Conservation (phyloP, 2,329 filamentous ascomycete genomes). For the Cladosporium sp. region DNA sequence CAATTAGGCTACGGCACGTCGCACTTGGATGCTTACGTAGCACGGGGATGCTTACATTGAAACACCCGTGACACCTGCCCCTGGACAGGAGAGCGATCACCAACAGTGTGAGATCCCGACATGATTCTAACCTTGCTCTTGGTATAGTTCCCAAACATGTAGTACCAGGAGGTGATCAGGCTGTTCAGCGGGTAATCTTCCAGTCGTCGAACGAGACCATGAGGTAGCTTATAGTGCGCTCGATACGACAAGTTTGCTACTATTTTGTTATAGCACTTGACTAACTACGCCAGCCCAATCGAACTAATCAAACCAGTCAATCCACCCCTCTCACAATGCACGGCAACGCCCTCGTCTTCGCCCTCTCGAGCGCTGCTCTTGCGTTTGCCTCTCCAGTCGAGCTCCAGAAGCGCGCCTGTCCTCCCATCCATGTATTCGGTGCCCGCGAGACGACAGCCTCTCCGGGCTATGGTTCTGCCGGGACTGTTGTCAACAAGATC, state of each 20-base stretch:
- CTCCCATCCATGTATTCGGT: slow-evolving; percentile 45
- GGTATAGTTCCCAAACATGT: background rate
- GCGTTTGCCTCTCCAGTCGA: slow-evolving; percentile 40
- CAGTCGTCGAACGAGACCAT: no score
- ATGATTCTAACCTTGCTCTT: background rate
- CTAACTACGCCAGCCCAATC: background rate
- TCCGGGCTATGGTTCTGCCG: slow-evolving; percentile 41
- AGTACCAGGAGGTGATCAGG: background rate
- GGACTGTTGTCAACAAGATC: slow-evolving; percentile 43
- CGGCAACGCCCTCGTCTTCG: background rate
- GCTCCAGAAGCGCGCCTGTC: slow-evolving; percentile 33
- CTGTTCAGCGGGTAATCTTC: background rate
- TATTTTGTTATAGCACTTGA: background rate
- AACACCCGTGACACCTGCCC: background rate
- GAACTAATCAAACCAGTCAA: background rate
- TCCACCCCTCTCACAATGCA: background rate
- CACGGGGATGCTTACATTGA: background rate
- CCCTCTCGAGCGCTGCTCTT: slow-evolving; percentile 24
- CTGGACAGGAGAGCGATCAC: background rate
- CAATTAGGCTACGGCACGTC: background rate
- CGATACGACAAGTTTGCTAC: background rate
- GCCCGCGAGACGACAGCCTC: slow-evolving; percentile 44
- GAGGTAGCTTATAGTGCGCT: background rate
- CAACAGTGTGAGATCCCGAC: background rate
- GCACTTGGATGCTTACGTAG: background rate